Conservation (phyloP, 495 filamentous ascomycete genomes). For the Tuber aestivum region DNA sequence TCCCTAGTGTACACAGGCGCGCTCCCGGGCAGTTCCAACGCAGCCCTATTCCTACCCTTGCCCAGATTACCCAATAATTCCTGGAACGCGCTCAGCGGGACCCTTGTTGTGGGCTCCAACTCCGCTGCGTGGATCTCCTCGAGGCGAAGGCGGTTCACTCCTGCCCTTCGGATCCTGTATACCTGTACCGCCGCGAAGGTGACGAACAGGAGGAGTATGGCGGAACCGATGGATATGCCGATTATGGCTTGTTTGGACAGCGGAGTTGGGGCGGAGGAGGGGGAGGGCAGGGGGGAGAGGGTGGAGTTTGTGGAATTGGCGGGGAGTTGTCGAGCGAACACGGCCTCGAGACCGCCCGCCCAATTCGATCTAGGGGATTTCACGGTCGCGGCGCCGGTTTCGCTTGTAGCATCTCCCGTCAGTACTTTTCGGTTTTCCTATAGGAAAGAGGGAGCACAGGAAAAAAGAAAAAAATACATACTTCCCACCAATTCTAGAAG, state of each 20-base stretch:
- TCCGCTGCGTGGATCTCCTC: constrained; percentile 2
- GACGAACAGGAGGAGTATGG: constrained; percentile 6
- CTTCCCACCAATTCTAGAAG: constrained; percentile 18
- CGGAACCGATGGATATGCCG: constrained; percentile 16
- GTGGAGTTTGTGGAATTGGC: background rate
- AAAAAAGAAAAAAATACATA: background rate
- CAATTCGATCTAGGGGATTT: constrained; percentile 11
- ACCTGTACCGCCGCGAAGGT: background rate
- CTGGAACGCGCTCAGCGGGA: constrained; percentile 7
- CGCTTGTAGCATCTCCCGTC: background rate
- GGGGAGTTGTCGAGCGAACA: constrained; percentile 2
- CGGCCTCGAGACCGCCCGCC: constrained; percentile 12
- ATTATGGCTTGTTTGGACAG: constrained; percentile 12
- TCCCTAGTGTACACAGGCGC: background rate
- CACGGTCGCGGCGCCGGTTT: constrained; percentile 11
- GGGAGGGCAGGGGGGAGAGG: background rate
- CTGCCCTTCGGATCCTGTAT: background rate
- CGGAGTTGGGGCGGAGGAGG: background rate
- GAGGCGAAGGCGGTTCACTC: background rate
- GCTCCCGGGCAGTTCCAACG: background rate
- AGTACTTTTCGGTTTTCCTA: background rate
- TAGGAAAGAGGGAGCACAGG: background rate
- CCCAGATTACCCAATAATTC: constrained; percentile 20
- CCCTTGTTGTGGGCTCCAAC: background rate
- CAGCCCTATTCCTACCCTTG: constrained; percentile 8